Evolutionary conservation across 805 yeast species (phyloP).

Genomic region (Metschnikowia continentalis): DNA sequence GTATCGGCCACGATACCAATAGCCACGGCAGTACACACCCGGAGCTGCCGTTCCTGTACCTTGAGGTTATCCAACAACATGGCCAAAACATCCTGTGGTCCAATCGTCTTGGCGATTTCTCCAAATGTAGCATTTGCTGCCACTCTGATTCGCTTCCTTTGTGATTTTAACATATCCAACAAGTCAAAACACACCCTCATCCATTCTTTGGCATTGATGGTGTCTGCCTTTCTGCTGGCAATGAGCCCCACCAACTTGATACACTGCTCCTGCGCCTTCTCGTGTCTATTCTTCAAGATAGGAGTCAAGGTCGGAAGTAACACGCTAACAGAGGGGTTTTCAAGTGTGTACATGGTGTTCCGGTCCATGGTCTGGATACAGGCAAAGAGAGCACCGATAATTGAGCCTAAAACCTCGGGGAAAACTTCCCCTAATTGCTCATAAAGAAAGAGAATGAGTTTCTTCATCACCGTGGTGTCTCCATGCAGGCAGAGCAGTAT

Average conservation of each 20-base stretch:
- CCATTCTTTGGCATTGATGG: constrained; percentile 92
- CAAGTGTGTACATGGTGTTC: constrained; percentile 46
- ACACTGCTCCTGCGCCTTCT: constrained; percentile 81
- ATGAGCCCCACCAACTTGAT: constrained; percentile 77
- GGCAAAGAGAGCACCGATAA: constrained; percentile 63
- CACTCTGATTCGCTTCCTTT: constrained; percentile 68
- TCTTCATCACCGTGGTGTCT: constrained; percentile 58
- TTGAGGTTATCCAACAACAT: constrained; percentile 78
- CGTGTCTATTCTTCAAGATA: constrained; percentile 82
- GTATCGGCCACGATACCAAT: constrained; percentile 92
- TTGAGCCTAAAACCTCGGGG: constrained; percentile 89
- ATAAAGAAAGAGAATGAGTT: constrained; percentile 70
- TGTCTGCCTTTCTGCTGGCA: constrained; percentile 75
- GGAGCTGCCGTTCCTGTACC: constrained; percentile 91
- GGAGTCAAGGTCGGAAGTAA: constrained; percentile 87
- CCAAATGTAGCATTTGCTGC: constrained; percentile 93
- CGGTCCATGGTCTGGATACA: constrained; percentile 61
- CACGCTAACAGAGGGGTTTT: constrained; percentile 73
- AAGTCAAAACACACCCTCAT: constrained; percentile 92
- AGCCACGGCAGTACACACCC: constrained; percentile 97
- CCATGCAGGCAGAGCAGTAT: constrained; percentile 53
- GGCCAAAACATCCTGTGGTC: constrained; percentile 91
- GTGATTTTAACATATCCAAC: constrained; percentile 81
- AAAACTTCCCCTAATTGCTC: constrained; percentile 93
- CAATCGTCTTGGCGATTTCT: constrained; percentile 82